Evolutionary conservation across 306 rosid species (phyloP).

Genomic region (Coriaria nepalensis): DNA sequence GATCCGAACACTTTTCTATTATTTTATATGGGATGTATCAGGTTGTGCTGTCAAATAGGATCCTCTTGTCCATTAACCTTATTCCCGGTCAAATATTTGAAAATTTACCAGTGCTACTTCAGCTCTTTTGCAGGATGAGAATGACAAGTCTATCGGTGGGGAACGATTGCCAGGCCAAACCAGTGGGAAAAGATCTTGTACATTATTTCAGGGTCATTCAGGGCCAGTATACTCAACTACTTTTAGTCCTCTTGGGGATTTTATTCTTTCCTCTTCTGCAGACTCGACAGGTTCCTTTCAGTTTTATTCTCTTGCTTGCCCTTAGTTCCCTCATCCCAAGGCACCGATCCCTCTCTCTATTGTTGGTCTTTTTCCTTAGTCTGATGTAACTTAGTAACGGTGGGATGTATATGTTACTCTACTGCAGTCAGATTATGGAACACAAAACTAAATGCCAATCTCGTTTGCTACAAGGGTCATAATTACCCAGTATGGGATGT

Average conservation of each 20-base stretch:
- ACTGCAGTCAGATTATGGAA: slow-evolving; percentile 89
- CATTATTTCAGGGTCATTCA: slow-evolving; percentile 89
- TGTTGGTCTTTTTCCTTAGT: slow-evolving; percentile 6
- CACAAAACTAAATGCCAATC: slow-evolving; percentile 73
- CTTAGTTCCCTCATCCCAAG: background rate
- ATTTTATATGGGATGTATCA: too few relatives aligned
- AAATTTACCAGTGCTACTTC: slow-evolving; percentile 23
- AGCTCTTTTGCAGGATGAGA: slow-evolving; percentile 73
- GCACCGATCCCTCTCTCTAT: slow-evolving; percentile 5
- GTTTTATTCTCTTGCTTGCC: slow-evolving; percentile 3
- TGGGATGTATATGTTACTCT: slow-evolving; percentile 11
- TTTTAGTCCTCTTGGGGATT: slow-evolving; percentile 86
- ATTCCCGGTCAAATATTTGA: background rate
- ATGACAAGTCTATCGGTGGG: slow-evolving; percentile 33
- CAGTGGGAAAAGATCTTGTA: slow-evolving; percentile 56
- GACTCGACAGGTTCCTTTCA: slow-evolving; percentile 41
- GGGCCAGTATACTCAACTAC: slow-evolving; percentile 89
- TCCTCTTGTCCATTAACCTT: too few relatives aligned
- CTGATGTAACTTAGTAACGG: background rate
- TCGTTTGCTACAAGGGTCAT: slow-evolving; percentile 98
- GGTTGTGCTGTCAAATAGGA: too few relatives aligned
- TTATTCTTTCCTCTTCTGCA: slow-evolving; percentile 80
- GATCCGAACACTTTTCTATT: too few relatives aligned
- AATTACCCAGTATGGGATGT: slow-evolving; percentile 99
- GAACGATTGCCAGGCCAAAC: slow-evolving; percentile 44